Evolutionary conservation across 129 eudicot species (phyloP).

Genomic region (Chrysanthemum lavandulifolium): DNA sequence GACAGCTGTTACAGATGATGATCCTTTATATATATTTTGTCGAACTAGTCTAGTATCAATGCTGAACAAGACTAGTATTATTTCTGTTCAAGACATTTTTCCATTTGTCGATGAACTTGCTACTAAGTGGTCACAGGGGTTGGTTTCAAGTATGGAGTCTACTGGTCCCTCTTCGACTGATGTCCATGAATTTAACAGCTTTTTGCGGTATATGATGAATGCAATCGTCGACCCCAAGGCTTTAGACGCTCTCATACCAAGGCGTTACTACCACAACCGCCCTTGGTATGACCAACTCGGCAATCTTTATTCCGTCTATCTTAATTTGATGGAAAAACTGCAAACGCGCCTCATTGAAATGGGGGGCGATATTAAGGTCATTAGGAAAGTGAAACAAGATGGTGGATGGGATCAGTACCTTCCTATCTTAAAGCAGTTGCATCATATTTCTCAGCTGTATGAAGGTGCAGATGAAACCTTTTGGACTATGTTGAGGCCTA

Average conservation of each 20-base stretch:
- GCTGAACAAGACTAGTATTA: not conserved
- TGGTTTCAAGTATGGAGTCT: not conserved
- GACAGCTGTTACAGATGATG: not conserved
- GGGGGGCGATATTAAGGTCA: no score
- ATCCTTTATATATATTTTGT: not conserved
- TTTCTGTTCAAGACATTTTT: not conserved
- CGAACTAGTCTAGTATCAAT: not conserved
- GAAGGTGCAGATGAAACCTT: not conserved
- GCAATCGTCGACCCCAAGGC: not conserved
- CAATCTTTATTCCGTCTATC: no score
- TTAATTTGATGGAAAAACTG: no score
- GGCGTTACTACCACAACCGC: not conserved
- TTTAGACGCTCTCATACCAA: not conserved
- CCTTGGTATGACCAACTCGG: not conserved
- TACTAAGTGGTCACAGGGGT: not conserved
- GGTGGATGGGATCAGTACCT: no score
- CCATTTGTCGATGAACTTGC: not conserved
- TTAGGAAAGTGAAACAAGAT: no score
- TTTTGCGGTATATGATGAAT: not conserved
- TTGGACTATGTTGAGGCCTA: not conserved
- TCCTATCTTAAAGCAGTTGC: not conserved
- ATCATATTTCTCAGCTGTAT: not conserved
- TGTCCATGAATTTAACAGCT: not conserved
- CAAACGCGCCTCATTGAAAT: no score
- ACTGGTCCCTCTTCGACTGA: not conserved